phyloP scores from a whole-genome alignment of 768 basidiomycete genomes.

The Mycena haematopus region DNA sequence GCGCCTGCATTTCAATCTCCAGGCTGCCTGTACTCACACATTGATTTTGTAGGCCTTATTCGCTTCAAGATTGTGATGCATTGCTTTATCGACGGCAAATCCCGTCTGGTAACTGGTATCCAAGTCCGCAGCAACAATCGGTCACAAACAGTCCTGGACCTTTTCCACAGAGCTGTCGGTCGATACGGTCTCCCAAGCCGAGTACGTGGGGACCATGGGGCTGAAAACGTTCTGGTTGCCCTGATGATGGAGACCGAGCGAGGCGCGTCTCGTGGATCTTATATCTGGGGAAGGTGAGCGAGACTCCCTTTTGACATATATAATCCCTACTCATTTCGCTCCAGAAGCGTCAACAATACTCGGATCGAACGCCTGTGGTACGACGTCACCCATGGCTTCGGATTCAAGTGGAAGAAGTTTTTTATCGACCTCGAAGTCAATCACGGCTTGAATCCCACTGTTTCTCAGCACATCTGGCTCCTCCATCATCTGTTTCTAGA shows the following conservation, averaged over 20 bases:
- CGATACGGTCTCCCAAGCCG: slow-evolving; percentile 41
- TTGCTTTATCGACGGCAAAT: slow-evolving; percentile 50
- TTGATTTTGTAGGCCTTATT: background rate
- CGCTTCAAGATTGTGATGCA: slow-evolving; percentile 31
- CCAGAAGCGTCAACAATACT: slow-evolving; percentile 48
- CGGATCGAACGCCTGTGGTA: slow-evolving; percentile 48
- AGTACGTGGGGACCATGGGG: slow-evolving; percentile 22
- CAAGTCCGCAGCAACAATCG: slow-evolving; percentile 46
- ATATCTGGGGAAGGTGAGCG: slow-evolving; percentile 45
- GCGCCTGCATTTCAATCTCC: background rate
- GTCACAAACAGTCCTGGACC: slow-evolving; percentile 42
- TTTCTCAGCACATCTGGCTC: slow-evolving; percentile 41
- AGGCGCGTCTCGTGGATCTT: slow-evolving; percentile 38
- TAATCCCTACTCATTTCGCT: background rate
- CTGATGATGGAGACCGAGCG: slow-evolving; percentile 34
- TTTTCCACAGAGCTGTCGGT: slow-evolving; percentile 37
- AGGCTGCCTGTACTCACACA: background rate
- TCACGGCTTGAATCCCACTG: slow-evolving; percentile 35
- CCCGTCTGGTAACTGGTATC: slow-evolving; percentile 42
- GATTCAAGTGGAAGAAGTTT: slow-evolving; percentile 46
- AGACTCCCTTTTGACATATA: slow-evolving; percentile 1
- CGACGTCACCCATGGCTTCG: slow-evolving; percentile 43
- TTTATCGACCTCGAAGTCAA: slow-evolving; percentile 42
- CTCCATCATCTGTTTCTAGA: slow-evolving; percentile 45
- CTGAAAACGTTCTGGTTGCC: slow-evolving; percentile 42